Evolutionary conservation across 2,329 filamentous ascomycete genomes (phyloP).

Genomic region (Bipolaris oryzae): DNA sequence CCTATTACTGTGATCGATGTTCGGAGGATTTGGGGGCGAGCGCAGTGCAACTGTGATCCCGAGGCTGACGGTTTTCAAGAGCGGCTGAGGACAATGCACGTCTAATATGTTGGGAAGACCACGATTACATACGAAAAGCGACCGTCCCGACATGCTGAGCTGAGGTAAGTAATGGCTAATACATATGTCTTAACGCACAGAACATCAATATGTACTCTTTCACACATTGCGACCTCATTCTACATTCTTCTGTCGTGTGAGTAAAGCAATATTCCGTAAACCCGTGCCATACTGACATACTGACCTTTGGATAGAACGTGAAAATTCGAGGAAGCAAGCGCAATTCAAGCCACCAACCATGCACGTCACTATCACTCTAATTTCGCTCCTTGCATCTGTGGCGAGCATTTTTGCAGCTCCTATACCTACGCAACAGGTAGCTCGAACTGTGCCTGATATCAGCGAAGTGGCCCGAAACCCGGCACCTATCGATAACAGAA

Average conservation of each 20-base stretch:
- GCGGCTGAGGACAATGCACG: constrained; percentile 9
- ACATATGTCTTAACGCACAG: constrained; percentile 2
- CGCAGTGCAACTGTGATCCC: constrained; percentile 13
- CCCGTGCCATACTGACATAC: neutral
- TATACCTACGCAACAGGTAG: constrained; percentile 4
- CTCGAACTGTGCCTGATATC: constrained; percentile 18
- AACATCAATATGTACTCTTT: neutral
- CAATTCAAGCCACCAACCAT: constrained; percentile 6
- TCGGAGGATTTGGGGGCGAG: neutral
- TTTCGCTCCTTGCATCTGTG: constrained; percentile 17
- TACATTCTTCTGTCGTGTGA: neutral
- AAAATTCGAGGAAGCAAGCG: neutral
- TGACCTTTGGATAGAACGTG: neutral
- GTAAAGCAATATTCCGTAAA: neutral
- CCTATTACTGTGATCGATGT: neutral
- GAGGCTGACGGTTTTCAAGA: neutral
- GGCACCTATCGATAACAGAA: constrained; percentile 22
- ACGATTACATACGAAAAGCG: constrained; percentile 15
- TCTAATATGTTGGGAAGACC: constrained; percentile 13
- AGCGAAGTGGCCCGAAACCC: constrained; percentile 25
- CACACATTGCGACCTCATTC: neutral
- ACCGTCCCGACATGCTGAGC: constrained; percentile 8
- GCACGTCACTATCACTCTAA: constrained; percentile 10
- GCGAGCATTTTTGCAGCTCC: constrained; percentile 15
- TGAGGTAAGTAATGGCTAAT: constrained; percentile 3